Evolutionary conservation across 805 yeast genomes (phyloP).

Genomic region (Saccharomycopsis olivae): DNA sequence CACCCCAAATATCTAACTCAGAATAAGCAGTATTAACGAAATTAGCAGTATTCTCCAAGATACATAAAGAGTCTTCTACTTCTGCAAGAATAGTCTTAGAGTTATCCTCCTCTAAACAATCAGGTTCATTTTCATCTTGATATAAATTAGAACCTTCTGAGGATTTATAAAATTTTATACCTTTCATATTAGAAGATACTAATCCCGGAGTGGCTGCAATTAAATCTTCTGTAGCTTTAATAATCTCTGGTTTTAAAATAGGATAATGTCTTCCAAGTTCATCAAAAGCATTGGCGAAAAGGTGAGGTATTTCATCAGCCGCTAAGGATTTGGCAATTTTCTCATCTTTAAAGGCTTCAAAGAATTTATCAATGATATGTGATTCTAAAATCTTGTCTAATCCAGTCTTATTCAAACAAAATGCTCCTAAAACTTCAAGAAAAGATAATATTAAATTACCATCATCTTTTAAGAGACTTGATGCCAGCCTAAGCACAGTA

Average conservation of each 20-base stretch:
- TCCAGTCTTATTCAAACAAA: constrained; percentile 70
- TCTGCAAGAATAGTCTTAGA: constrained; percentile 33
- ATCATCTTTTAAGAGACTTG: constrained; percentile 44
- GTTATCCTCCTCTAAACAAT: constrained; percentile 31
- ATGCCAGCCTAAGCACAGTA: constrained; percentile 48
- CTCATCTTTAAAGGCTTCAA: constrained; percentile 40
- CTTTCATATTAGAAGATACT: constrained; percentile 29
- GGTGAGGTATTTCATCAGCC: constrained; percentile 39
- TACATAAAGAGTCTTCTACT: constrained; percentile 31
- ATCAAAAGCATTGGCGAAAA: constrained; percentile 61
- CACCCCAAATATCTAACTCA: constrained; percentile 42
- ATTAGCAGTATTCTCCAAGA: constrained; percentile 40
- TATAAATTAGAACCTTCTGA: constrained; percentile 32
- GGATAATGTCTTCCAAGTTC: constrained; percentile 81
- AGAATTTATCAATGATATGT: constrained; percentile 31
- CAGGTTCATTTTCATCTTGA: constrained; percentile 28
- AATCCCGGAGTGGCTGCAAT: constrained; percentile 33
- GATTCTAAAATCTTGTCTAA: constrained; percentile 38
- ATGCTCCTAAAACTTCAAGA: constrained; percentile 73
- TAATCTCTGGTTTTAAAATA: constrained; percentile 48
- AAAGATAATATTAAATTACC: constrained; percentile 48
- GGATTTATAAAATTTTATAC: constrained; percentile 31
- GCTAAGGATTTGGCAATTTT: constrained; percentile 45
- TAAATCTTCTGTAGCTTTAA: constrained; percentile 36
- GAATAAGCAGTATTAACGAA: constrained; percentile 39